Evolutionary conservation across 225 moss, liverwort and hornwort genomes (phyloP), one percentile per base, ranked within the genome.

Genomic region (Marchantia polymorpha): DNA sequence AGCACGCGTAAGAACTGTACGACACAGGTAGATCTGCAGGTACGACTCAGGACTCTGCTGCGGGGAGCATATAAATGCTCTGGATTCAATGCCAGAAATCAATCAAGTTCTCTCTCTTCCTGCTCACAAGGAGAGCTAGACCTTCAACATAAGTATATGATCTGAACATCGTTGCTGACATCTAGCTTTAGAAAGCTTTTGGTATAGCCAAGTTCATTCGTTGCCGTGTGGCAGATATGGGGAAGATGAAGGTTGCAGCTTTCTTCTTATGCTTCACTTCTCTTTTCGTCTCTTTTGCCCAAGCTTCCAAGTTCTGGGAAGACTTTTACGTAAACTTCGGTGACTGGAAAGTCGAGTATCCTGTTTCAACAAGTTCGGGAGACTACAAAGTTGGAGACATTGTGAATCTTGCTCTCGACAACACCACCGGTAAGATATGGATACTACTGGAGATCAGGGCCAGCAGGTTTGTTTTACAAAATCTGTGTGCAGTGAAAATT

Each of bases 311-410:
- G 15, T 85, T 85, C 53, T 17, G 48, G 75, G 56, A 82, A 14
- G 27, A 64, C 55, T 85, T 85, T 58, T 65, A 14, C 19, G 7
- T 79, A 4, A 82, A 79, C 49, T 85, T 82, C n/a, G 85, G 85
- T 31, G 11, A 82, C 13, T 3, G 3, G 63, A 75, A 79, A 53
- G 61, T 82, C 12, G 47, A 22, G 0, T 27, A 47, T 15, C 13
- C 8, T 53, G 52, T 23, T 13, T 7, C 29, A n/a, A 10, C 27
- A 3, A 23, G 50, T 15, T 8, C 3, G 9, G 72, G 56, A 56
- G 56, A 19, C 56, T 13, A 14, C 12, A 13, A 31, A 22, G 10
- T 26, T 19, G 70, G 27, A 10, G 1, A 60, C 12, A 69, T 48
- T 27, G 12, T 56, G 47, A 19, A 80, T 30, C 82, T 85, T 7